Percentiles rank a stretch among this genome's conserved stretches.
Conservation (phyloP, 2,329 filamentous ascomycete genomes). For the Chaetomium globosum region DNA sequence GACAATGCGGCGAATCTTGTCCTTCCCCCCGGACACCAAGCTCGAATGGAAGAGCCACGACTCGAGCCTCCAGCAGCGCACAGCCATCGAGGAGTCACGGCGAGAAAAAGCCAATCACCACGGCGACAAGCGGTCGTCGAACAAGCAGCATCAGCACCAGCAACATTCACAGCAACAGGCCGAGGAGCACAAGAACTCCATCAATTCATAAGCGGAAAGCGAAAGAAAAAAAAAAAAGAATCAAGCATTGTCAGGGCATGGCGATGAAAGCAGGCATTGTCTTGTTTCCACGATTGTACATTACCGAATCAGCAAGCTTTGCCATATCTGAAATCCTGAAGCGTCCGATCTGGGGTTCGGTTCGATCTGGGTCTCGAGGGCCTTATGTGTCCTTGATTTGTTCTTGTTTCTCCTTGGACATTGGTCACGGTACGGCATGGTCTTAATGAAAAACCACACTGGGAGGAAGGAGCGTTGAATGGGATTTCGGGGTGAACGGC, state of each 20-base stretch:
- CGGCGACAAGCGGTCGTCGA: slow-evolving; percentile 40
- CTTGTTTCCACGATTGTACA: slow-evolving; percentile 23
- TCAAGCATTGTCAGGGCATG: slow-evolving; percentile 1
- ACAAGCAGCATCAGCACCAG: slow-evolving; percentile 41
- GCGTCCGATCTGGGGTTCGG: slow-evolving; percentile 4
- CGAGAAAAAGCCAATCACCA: slow-evolving; percentile 72
- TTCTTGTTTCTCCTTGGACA: slow-evolving; percentile 19
- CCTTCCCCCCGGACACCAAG: slow-evolving; percentile 83
- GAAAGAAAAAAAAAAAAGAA: not conserved
- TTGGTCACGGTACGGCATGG: slow-evolving; percentile 11
- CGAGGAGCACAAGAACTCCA: slow-evolving; percentile 31
- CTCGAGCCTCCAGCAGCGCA: slow-evolving; percentile 89
- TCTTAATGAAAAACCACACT: slow-evolving; percentile 20
- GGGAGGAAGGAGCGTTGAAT: slow-evolving; percentile 21
- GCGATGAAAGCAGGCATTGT: not conserved
- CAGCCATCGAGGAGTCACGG: slow-evolving; percentile 85
- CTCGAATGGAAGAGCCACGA: slow-evolving; percentile 97
- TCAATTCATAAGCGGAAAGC: slow-evolving; percentile 16
- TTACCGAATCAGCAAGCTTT: slow-evolving; percentile 30
- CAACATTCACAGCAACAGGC: slow-evolving; percentile 28
- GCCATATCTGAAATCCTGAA: slow-evolving; percentile 19
- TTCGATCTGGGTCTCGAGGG: not conserved
- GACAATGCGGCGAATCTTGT: slow-evolving; percentile 87
- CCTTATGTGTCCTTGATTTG: slow-evolving; percentile 7
- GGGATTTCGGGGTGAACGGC: slow-evolving; percentile 3